Conservation (phyloP, 176 grass and related monocot genomes). For the Carex littledalei region DNA sequence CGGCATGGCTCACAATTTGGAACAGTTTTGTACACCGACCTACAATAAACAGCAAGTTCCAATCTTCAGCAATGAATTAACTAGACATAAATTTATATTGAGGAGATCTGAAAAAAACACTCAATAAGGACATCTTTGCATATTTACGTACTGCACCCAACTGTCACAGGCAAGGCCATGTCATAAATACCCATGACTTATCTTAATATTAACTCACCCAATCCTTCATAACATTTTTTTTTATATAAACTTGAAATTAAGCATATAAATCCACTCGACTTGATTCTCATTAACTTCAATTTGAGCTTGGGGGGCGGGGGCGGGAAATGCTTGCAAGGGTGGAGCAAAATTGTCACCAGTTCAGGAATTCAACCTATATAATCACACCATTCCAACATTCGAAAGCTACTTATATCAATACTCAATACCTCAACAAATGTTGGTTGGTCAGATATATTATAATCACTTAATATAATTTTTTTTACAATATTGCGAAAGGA, state of each 20-base stretch:
- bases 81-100: constrained; percentile 2
- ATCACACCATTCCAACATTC: background rate
- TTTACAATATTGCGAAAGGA: background rate
- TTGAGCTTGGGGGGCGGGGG: background rate
- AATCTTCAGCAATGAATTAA: background rate
- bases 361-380: background rate
- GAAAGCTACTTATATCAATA: background rate
- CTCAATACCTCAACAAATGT: background rate
- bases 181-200: background rate
- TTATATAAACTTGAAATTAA: background rate
- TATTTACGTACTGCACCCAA: background rate
- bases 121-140: background rate
- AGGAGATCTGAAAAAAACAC: background rate
- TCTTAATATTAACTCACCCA: no score
- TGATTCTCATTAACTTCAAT: background rate
- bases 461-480: background rate
- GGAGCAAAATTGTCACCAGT: background rate
- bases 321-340: background rate
- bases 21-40: constrained; percentile 89
- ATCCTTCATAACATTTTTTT: background rate
- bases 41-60: constrained; percentile 30
- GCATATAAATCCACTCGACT: background rate
- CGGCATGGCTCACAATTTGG: constrained; percentile 85
- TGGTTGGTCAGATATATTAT: background rate
- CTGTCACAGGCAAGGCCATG: background rate